A percentile compares a stretch with the other conserved stretches of the same genome.
These are phyloP conservation scores for Paratinospora sagittata DNA, from an alignment of 164 flowering plant species.

Conservation along the genomic window DNA sequence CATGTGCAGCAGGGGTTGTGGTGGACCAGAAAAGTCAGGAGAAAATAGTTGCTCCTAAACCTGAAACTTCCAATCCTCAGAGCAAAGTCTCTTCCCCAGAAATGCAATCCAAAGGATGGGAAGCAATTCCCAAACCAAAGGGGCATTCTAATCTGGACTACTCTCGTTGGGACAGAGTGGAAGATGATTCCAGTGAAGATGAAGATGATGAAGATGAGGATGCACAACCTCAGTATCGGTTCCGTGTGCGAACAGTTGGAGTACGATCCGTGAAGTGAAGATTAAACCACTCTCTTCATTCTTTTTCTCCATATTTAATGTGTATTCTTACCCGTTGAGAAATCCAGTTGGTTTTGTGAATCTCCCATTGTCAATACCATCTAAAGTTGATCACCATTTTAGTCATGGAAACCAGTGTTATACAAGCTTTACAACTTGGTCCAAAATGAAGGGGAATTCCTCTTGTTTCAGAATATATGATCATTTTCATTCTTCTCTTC, in stretches of 20 bases:
- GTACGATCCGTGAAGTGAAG: slow-evolving; percentile 61
- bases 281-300: not conserved
- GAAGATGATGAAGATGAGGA: slow-evolving; percentile 61
- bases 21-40: slow-evolving; percentile 9
- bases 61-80: slow-evolving; percentile 19
- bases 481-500: not conserved
- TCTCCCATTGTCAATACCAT: not conserved
- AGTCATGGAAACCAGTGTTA: not conserved
- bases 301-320: not conserved
- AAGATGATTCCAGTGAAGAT: slow-evolving; percentile 76
- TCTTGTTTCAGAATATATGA: not conserved
- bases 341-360: not conserved
- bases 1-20: slow-evolving; percentile 5
- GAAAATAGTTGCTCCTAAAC: slow-evolving; percentile 7
- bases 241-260: slow-evolving; percentile 80
- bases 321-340: not conserved
- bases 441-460: not conserved
- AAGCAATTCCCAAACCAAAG: slow-evolving; percentile 82
- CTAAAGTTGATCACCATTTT: not conserved
- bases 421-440: not conserved
- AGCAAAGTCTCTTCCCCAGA: slow-evolving; percentile 22
- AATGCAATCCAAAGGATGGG: slow-evolving; percentile 52
- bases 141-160: slow-evolving; percentile 85
- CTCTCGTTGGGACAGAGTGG: slow-evolving; percentile 87
- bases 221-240: slow-evolving; percentile 65